phyloP scores from a whole-genome alignment of 495 filamentous ascomycete species.

The Penicillium steckii region DNA sequence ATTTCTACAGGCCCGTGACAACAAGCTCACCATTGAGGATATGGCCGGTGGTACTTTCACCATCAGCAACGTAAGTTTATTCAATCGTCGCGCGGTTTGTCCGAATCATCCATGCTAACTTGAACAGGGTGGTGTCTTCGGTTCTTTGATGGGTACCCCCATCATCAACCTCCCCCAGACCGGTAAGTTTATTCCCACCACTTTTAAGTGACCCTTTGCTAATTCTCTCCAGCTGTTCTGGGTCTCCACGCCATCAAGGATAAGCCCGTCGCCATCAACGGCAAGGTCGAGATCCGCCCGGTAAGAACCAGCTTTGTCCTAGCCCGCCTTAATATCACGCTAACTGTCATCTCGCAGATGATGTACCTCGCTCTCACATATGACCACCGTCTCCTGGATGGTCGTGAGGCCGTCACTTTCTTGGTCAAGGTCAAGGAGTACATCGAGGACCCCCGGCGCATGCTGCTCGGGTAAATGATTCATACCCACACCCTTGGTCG shows the following conservation, averaged over 20 bases:
- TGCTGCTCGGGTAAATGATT: constrained; percentile 65
- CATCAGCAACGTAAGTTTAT: constrained; percentile 80
- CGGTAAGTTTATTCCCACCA: constrained; percentile 35
- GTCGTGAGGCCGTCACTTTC: constrained; percentile 95
- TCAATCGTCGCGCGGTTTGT: not conserved
- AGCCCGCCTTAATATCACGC: not conserved
- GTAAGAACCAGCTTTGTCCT: constrained; percentile 35
- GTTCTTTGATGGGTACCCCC: constrained; percentile 93
- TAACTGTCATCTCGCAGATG: constrained; percentile 58
- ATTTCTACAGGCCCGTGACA: constrained; percentile 71
- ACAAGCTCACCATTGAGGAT: constrained; percentile 97
- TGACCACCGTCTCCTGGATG: constrained; percentile 93
- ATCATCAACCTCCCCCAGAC: constrained; percentile 98
- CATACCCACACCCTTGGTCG: constrained; percentile 6
- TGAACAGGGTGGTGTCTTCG: constrained; percentile 64
- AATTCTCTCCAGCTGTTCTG: constrained; percentile 64
- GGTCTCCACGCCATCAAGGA: constrained; percentile 99
- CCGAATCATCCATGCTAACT: constrained; percentile 18
- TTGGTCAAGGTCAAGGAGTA: constrained; percentile 97
- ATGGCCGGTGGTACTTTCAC: constrained; percentile 99
- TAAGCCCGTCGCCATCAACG: constrained; percentile 82
- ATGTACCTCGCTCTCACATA: constrained; percentile 99
- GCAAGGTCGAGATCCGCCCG: constrained; percentile 89
- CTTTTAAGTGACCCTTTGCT: constrained; percentile 7
- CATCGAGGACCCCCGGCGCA: constrained; percentile 92